Conservation (phyloP, 805 yeast genomes). For the Hanseniaspora clermontiae region DNA sequence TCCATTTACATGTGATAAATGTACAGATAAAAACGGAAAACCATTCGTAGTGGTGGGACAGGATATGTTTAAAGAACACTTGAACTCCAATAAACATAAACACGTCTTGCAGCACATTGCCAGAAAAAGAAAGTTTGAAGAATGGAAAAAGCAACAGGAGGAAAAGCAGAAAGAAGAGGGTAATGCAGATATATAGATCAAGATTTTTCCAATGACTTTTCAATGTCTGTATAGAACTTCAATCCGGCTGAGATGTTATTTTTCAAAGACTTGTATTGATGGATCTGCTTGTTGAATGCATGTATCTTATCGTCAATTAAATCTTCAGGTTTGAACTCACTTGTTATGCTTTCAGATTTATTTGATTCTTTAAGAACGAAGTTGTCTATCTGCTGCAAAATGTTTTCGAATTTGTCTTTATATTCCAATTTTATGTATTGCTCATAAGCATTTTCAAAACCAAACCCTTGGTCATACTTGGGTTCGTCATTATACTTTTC, state of each 20-base stretch:
- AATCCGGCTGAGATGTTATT: conserved; percentile 22
- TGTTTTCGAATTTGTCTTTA: not conserved
- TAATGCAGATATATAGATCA: not conserved
- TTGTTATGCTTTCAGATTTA: not conserved
- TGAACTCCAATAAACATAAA: conserved; percentile 55
- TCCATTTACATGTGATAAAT: conserved; percentile 54
- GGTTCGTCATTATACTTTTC: not conserved
- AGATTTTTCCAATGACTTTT: not conserved
- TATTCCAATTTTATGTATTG: not conserved
- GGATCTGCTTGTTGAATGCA: not conserved
- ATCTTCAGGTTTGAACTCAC: not conserved
- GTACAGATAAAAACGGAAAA: conserved; percentile 44
- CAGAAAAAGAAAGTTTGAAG: conserved; percentile 43
- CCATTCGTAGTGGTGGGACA: conserved; percentile 60
- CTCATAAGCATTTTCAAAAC: not conserved
- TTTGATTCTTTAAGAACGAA: not conserved
- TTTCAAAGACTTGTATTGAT: not conserved
- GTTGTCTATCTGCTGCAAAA: not conserved
- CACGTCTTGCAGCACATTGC: conserved; percentile 37
- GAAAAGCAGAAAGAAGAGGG: not conserved
- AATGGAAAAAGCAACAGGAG: conserved; percentile 23
- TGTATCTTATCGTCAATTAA: not conserved
- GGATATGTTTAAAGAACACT: conserved; percentile 56
- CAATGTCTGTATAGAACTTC: conserved; percentile 16
- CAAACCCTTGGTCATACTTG: not conserved